Evolutionary conservation across 352 stramenopile genomes (phyloP), one percentile per base, ranked within the genome.

Genomic region (Pythium aquatile): DNA sequence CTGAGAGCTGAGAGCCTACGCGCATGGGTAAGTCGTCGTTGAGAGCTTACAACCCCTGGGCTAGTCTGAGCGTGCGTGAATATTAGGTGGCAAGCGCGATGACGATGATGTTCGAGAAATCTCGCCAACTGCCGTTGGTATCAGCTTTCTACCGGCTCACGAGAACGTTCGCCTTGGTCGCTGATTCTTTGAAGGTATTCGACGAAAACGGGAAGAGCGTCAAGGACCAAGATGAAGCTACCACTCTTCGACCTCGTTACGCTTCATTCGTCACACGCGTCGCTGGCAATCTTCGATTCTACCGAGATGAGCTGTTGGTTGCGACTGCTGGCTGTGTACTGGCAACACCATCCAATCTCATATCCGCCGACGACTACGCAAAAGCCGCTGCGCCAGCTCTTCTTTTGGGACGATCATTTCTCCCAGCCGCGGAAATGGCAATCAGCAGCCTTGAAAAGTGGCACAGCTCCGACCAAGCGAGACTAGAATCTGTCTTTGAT

Each of bases 281-380:
- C 16, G 80, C 74, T 59, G 52, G 48, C 9, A 80, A 91, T 60
- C 66, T 88, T 30, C 79, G 69, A 7, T 90, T 89, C 63, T 92
- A 91, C 66, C 83, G 88, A 60, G 83, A 93, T 55, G 86, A 95
- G 29, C 56, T 93, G 20, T 72, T 93, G 24, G 75, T 93, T 39
- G 76, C 81, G 5, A 77, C 72, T 26, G 72, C 77, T 16, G 70
- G 81, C 33, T 91, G 86, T 65, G 74, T 91, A 24, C 72, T 95
- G 17, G 62, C 72, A 35, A 72, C 83, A 13, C 85, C 86, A 6
- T 44, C 78, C 14, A 53, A 42, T 32, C 55, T 91, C n/a, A 55
- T 86, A 17, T 35, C 51, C 9, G 59, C 79, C 24, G 52, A 76
- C 17, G 58, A 59, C 17, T 71, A 78, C 29, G 44, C 72, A 35